Base-by-base conservation (phyloP, 108 stramenopile genomes). In the Epithemia pelagica region DNA sequence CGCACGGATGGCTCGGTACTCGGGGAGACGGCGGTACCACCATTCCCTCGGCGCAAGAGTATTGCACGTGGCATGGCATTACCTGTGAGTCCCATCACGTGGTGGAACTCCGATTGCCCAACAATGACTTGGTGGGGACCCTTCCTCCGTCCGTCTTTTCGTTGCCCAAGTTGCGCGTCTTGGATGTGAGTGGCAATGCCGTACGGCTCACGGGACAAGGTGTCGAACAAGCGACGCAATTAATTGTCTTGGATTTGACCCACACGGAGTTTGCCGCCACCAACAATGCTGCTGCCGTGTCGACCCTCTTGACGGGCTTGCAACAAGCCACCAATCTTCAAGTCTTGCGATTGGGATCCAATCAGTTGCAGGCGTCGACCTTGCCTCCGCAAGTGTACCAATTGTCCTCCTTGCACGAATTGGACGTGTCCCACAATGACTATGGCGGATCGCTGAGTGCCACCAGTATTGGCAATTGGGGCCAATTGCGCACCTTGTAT, bases 121-220 rank as follows among this genome's bases (percentile, higher is more conserved):
- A 65, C 32, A 79, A 79, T 66, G 32, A 62, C 10, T 60, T 79
- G 30, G 32, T 24, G 2, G 61, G 62, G 32, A 1, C 54, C 33
- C 31, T 71, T 20, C 63, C 69, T 30, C 54, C 60, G 8, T 37
- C 54, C 32, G 52, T 76, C 7, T 80, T 59, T 58, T 28, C 32
- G 21, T 68, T 80, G 8, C 75, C 79, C 46, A 66, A 69, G 54
- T 59, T 82, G 22, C 32, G 71, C 32, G 32, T 32, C n/a, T 30
- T 84, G 28, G 68, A 79, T 69, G 33, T 84, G 8, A 51, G 75
- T 15, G 29, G 59, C 5, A 93, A 93, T 56, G 70, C 74, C 5
- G 81, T 91, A 54, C 59, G 62, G 15, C 80, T 91, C 26, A 75
- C 63, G 55, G 89, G 89, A 53, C 55, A 72, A 54, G 90, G 89